Evolutionary conservation across 2,329 filamentous ascomycete genomes (phyloP), one percentile per base, ranked within the genome.

Genomic region (Trichoderma pleuroti): DNA sequence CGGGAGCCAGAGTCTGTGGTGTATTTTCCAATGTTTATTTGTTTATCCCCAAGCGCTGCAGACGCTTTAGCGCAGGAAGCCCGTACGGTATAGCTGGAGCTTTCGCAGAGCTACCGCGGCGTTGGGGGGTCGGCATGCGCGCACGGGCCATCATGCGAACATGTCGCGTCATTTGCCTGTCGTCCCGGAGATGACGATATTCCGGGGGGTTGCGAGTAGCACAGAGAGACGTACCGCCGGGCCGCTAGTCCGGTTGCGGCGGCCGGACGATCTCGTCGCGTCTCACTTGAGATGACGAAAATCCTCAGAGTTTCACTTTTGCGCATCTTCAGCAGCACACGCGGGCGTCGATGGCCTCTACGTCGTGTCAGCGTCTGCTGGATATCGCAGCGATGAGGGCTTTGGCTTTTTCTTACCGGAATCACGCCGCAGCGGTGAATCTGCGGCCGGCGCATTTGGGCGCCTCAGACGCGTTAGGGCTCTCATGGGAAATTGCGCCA

Each of bases 171-270:
- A 54, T 70, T 71, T 57, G 21, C 60, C 72, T 73, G 79, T 81
- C 78, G 79, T 80, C 79, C 74, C 73, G 76, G 78, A 74, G 76
- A 81, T 79, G 76, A 76, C 75, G 74, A 75, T 75, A 74, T 75
- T 73, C 71, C 68, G 73, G 62, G 71, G 69, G 56, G 70, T 61
- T 68, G 63, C 61, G 61, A 39, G 65, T 71, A 32, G 54, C 39
- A n/a, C 18, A 61, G 36, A 42, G 52, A 34, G 39, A 49, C 65
- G 42, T 46, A 49, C 36, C 39, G 28, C 21, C 49, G 21, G 21
- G 5, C 24, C 60, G 70, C 73, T 74, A 74, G 70, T 56, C 72
- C 66, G 34, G 5, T 42, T 68, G 14, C 9, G 66, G 72, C 14
- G 34, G 26, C 14, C 2, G 9, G 16, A 24, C 16, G 42, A 26